Conservation (phyloP, 805 yeast genomes). For the Saccharomyces mikatae region DNA sequence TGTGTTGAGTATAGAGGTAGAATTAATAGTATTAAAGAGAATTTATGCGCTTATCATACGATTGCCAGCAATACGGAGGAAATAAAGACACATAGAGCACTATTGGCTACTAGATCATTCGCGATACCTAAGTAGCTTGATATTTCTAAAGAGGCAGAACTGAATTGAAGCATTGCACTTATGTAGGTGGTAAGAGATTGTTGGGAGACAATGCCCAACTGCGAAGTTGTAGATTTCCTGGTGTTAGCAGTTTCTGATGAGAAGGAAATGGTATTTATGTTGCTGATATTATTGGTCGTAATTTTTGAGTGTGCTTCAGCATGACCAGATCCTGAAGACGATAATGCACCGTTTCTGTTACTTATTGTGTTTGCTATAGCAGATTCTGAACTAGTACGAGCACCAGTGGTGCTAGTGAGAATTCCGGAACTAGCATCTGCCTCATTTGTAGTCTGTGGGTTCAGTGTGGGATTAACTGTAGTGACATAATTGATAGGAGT, state of each 20-base stretch:
- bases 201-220: background rate
- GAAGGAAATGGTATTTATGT: constrained; percentile 14
- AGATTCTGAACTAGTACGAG: background rate
- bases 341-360: background rate
- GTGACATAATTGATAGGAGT: constrained; percentile 26
- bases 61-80: constrained; percentile 3
- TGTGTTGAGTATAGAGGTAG: constrained; percentile 12
- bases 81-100: constrained; percentile 12
- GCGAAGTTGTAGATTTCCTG: constrained; percentile 5
- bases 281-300: constrained; percentile 16
- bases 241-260: constrained; percentile 23
- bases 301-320: constrained; percentile 22
- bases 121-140: constrained; percentile 9
- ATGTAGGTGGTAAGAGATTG: constrained; percentile 14
- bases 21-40: constrained; percentile 11
- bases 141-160: constrained; percentile 14
- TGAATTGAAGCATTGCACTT: constrained; percentile 17
- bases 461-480: constrained; percentile 28
- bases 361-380: constrained; percentile 23
- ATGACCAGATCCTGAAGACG: constrained; percentile 14
- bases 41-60: background rate
- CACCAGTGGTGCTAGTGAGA: constrained; percentile 13
- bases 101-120: constrained; percentile 4
- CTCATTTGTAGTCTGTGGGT: constrained; percentile 18
- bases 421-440: constrained; percentile 11